phyloP scores from a whole-genome alignment of 805 yeast species.

The Wickerhamiella musiphila region DNA sequence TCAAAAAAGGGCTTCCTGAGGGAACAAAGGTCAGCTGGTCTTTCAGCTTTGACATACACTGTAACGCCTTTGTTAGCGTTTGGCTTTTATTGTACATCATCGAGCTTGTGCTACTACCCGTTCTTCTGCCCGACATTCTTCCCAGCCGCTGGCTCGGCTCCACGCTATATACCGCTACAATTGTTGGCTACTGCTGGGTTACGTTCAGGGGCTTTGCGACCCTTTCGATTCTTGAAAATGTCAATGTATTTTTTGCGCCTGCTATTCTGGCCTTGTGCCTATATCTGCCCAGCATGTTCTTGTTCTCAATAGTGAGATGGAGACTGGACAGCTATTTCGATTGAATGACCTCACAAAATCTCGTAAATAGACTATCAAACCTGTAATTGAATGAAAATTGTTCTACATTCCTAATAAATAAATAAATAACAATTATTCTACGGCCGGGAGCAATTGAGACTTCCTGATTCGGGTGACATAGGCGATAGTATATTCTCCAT shows the following conservation, averaged over 20 bases:
- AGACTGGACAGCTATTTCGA: slow-evolving; percentile 34
- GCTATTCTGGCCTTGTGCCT: slow-evolving; percentile 39
- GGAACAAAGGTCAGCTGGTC: slow-evolving; percentile 56
- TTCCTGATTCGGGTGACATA: background rate
- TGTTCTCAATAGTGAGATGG: slow-evolving; percentile 55
- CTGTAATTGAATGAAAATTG: too few relatives aligned
- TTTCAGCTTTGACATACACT: slow-evolving; percentile 84
- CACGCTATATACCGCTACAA: slow-evolving; percentile 53
- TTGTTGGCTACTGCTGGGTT: slow-evolving; percentile 58
- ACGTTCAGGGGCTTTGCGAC: slow-evolving; percentile 82
- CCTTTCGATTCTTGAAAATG: slow-evolving; percentile 46
- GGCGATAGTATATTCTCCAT: slow-evolving; percentile 40
- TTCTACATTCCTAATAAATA: too few relatives aligned
- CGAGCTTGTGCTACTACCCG: slow-evolving; percentile 60
- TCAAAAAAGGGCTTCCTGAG: slow-evolving; percentile 5
- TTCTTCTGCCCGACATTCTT: slow-evolving; percentile 47
- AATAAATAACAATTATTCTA: background rate
- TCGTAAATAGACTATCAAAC: too few relatives aligned
- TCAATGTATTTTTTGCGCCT: slow-evolving; percentile 46
- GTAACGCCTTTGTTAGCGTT: slow-evolving; percentile 69
- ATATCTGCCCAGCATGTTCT: slow-evolving; percentile 42
- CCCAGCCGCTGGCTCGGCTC: slow-evolving; percentile 61
- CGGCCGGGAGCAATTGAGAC: slow-evolving; percentile 4
- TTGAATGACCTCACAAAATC: slow-evolving; percentile 5
- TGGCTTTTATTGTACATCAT: slow-evolving; percentile 62